Percentiles rank a stretch among this genome's conserved stretches.
Conservation (phyloP, 2,329 filamentous ascomycete genomes). For the Triangularia verruculosa region DNA sequence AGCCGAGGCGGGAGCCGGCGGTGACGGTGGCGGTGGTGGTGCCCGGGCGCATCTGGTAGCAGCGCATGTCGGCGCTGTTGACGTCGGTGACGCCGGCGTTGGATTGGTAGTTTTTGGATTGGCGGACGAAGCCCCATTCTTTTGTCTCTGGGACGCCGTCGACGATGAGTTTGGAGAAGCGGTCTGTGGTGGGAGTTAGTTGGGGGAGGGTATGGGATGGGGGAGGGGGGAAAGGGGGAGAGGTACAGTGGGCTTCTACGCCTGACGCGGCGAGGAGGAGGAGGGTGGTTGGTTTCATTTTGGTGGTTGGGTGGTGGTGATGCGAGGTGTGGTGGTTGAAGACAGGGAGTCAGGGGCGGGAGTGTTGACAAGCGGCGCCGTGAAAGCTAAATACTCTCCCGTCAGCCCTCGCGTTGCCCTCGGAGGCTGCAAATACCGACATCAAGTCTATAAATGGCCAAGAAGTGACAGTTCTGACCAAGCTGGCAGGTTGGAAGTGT, state of each 20-base stretch:
- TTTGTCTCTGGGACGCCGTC: slow-evolving; percentile 29
- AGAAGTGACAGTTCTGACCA: not conserved
- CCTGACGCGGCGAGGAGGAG: slow-evolving; percentile 16
- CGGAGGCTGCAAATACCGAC: slow-evolving; percentile 3
- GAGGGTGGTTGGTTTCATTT: slow-evolving; percentile 18
- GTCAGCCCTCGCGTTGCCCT: not conserved
- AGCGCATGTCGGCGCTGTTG: slow-evolving; percentile 23
- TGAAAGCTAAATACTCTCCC: not conserved
- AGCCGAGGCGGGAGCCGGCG: slow-evolving; percentile 25
- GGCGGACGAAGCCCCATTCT: slow-evolving; percentile 35
- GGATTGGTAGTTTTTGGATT: slow-evolving; percentile 37
- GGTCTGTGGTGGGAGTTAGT: slow-evolving; percentile 25
- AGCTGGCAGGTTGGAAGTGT: not conserved
- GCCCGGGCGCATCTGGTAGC: slow-evolving; percentile 24
- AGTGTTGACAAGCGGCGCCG: not conserved
- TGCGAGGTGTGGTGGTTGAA: not conserved
- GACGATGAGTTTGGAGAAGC: slow-evolving; percentile 33
- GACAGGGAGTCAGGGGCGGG: not conserved
- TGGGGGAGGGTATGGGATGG: not conserved
- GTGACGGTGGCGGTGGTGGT: slow-evolving; percentile 32
- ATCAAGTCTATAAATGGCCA: not conserved
- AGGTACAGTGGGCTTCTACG: slow-evolving; percentile 19
- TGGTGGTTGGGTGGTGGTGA: not conserved
- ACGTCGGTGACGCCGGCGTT: slow-evolving; percentile 36
- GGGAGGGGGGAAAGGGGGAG: no score